Percentiles rank a stretch among this genome's conserved stretches.
These are phyloP conservation scores for Hypoxylon trugodes DNA, from an alignment of 495 filamentous ascomycete genomes.

Conservation along the genomic window DNA sequence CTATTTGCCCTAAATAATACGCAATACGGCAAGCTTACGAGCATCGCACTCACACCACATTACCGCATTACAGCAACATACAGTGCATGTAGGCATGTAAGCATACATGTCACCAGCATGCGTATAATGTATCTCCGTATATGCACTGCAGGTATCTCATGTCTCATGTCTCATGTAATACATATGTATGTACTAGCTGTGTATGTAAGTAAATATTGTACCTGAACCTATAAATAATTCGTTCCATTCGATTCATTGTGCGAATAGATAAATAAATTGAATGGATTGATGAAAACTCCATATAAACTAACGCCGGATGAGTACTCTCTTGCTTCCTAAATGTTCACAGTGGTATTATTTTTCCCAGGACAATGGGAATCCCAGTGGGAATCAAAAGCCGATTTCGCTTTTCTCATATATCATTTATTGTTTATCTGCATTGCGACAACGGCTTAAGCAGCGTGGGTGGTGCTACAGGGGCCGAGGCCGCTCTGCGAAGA, in stretches of 20 bases:
- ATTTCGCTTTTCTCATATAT: constrained; percentile 28
- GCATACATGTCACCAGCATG: too few species aligned
- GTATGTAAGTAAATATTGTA: neutral
- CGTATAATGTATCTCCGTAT: too few species aligned
- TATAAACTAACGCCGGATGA: constrained; percentile 23
- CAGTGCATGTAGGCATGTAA: too few species aligned
- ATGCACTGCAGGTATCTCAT: too few species aligned
- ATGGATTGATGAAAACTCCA: neutral
- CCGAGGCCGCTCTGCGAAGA: constrained; percentile 32
- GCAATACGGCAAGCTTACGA: too few species aligned
- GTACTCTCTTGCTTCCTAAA: constrained; percentile 23
- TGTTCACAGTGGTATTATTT: constrained; percentile 25
- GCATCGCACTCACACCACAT: neutral
- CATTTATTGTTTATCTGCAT: constrained; percentile 29
- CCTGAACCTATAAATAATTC: too few species aligned
- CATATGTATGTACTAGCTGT: neutral
- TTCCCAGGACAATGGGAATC: constrained; percentile 30
- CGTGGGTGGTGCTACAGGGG: constrained; percentile 23
- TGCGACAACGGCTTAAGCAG: constrained; percentile 10
- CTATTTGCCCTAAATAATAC: too few species aligned
- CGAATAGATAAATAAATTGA: neutral
- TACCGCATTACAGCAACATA: neutral
- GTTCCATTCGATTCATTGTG: too few species aligned
- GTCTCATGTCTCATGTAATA: too few species aligned
- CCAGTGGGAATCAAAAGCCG: constrained; percentile 33